Base-by-base conservation (phyloP, 2,329 filamentous ascomycete genomes). In the Microsporum ferrugineum region DNA sequence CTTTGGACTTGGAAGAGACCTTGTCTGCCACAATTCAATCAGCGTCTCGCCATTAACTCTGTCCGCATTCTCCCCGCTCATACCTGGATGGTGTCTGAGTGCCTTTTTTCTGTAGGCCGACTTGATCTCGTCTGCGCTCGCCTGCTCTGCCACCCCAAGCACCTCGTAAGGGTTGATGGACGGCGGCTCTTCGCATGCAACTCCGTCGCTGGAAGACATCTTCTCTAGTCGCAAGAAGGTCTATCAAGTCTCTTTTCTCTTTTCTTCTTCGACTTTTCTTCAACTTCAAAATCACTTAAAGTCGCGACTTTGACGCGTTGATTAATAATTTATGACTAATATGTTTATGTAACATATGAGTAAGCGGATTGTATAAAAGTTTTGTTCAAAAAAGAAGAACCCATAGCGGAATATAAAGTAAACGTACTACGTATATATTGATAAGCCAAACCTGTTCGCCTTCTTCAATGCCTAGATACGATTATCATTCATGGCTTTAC, bases 71-170 rank as follows among this genome's bases (percentile, higher is more conserved):
- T 5, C 23, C 57, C 29, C 5, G 29, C 12, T 3, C 76, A 67
- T 81, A 92, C 88, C 88, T 68, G 89, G 89, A 69, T 99, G 94
- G 68, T 91, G 83, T 73, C 85, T 91, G 62, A 99, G 80, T 2
- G 94, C 94, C 58, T 88, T 84, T 72, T 95, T 96, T 71, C 90
- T 88, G 78, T 99, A 99, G 17, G 92, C 90, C 17, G 84, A 85
- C 73, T 95, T 96, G 76, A 99, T 83, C 69, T 96, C 84, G 64
- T 90, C 85, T 45, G 84, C 77, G 0, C 88, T 88, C 12, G 91
- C 91, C 59, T 82, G 78, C 63, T 84, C 83, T 41, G 86, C 80
- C 45, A 99, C 73, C 27, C 79, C 82, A 6, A 99, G 84, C 60
- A 92, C 83, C 68, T 86, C 82, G 70, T 99, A 99, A 0, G 94